Base-by-base conservation (phyloP, 2,329 filamentous ascomycete species). In the Elsinoe australis region DNA sequence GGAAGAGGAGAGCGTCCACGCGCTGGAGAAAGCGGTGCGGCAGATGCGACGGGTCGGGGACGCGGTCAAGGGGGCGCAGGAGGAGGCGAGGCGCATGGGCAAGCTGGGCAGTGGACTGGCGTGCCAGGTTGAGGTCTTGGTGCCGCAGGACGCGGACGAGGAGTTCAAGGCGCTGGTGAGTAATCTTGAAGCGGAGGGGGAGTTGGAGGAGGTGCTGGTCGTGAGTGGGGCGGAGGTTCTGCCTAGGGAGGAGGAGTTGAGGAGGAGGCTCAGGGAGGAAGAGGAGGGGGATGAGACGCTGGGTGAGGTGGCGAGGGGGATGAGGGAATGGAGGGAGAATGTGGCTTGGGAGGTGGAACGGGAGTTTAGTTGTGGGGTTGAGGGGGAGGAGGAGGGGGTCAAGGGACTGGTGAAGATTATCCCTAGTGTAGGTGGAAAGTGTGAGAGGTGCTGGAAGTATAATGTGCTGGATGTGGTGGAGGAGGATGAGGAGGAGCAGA, bases 381-480 rank as follows among this genome's bases (percentile, higher is more conserved):
- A 49, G 2, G 53, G 50, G 7, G 48, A 52, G 10, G 51, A 51
- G 14, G 50, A 26, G 47, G 63, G 58, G 17, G 39, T 28, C 17
- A 54, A 58, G 31, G 56, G 52, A 10, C 48, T 29, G 10, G 56
- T 53, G n/a, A 26, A 55, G 5, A 59, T 67, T 0, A 52, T 64
- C 39, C 67, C 73, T 7, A 73, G 80, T 0, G 63, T 63, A 10
- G 65, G 68, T 9, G 67, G 73, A 38, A 98, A 96, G 65, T 98
- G 92, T 63, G 74, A 78, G 1, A 74, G 92, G 44, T 98, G 92
- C 67, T 98, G 92, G 92, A 79, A 84, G 53, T 94, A 87, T 64
- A 74, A 84, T 18, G 81, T 84, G n/a, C 70, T 75, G n/a, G 10
- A 28, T 17, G 32, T 44, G 18, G 39, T 28, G 14, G 39, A 31